A percentile compares a stretch with the other conserved stretches of the same genome.
Conservation (phyloP, 495 filamentous ascomycete species). For the Astrothelium subdiscretum region DNA sequence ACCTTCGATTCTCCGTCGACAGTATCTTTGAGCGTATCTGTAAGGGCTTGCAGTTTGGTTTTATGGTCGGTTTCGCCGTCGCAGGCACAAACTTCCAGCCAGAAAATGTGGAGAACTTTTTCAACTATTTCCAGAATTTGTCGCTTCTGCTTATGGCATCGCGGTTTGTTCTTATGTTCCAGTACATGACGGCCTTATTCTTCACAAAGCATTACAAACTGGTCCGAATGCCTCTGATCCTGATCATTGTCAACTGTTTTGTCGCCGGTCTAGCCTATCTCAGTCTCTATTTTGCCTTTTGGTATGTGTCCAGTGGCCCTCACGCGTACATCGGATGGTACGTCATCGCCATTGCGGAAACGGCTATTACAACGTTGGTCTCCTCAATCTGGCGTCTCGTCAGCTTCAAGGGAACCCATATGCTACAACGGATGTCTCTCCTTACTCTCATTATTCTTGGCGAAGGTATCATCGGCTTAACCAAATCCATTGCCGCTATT, state of each 20-base stretch:
- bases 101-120: slow-evolving; percentile 32
- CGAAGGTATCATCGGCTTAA: slow-evolving; percentile 46
- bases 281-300: slow-evolving; percentile 30
- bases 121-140: slow-evolving; percentile 36
- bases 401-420: slow-evolving; percentile 53
- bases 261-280: slow-evolving; percentile 4
- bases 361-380: slow-evolving; percentile 39
- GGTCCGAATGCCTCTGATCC: not conserved
- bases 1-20: slow-evolving; percentile 57
- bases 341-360: slow-evolving; percentile 44
- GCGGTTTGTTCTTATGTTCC: slow-evolving; percentile 43
- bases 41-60: slow-evolving; percentile 51
- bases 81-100: slow-evolving; percentile 45
- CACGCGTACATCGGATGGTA: slow-evolving; percentile 49
- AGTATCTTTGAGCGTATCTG: slow-evolving; percentile 53
- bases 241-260: slow-evolving; percentile 2
- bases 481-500: slow-evolving; percentile 43
- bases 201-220: slow-evolving; percentile 20
- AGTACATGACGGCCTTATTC: slow-evolving; percentile 42
- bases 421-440: slow-evolving; percentile 54
- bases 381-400: slow-evolving; percentile 44
- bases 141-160: slow-evolving; percentile 49
- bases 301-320: slow-evolving; percentile 15
- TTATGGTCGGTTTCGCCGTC: slow-evolving; percentile 54
- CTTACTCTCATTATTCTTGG: slow-evolving; percentile 61